Evolutionary conservation across 2,329 filamentous ascomycete species (phyloP).

Genomic region (Fusarium sp.): DNA sequence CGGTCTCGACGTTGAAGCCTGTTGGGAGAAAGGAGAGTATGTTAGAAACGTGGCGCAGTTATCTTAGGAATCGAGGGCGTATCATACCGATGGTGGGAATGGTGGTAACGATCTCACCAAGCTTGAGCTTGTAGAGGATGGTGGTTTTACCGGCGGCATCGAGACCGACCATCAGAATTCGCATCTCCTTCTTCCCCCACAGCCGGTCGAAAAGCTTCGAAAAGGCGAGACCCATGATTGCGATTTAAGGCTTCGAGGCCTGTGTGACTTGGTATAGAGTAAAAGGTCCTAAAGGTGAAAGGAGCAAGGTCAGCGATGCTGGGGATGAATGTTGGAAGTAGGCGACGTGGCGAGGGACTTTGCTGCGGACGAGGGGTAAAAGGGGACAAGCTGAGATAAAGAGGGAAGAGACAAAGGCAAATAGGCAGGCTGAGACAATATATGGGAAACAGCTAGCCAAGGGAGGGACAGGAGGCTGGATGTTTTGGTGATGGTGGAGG

Average conservation of each 20-base stretch:
- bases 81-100: conserved; percentile 93
- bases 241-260: conserved; percentile 61
- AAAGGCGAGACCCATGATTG: conserved; percentile 97
- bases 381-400: conserved; percentile 22
- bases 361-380: conserved; percentile 24
- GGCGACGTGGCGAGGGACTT: conserved; percentile 40
- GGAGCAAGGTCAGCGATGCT: conserved; percentile 39
- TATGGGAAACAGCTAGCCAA: conserved; percentile 29
- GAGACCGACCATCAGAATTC: conserved; percentile 99
- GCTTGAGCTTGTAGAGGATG: conserved; percentile 99
- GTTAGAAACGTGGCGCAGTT: conserved; percentile 43
- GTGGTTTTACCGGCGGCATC: conserved; percentile 99
- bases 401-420: conserved; percentile 31
- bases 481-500: conserved; percentile 43
- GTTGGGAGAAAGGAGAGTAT: conserved; percentile 13
- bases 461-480: conserved; percentile 44
- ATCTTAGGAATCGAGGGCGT: conserved; percentile 1
- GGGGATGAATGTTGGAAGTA: conserved; percentile 29
- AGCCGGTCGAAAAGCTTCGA: conserved; percentile 97
- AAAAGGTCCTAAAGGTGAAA: conserved; percentile 43
- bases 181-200: conserved; percentile 99
- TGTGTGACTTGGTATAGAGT: conserved; percentile 48
- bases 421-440: conserved; percentile 36
- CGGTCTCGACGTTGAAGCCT: conserved; percentile 99
- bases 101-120: conserved; percentile 98